Base-by-base conservation (phyloP, 2,329 filamentous ascomycete genomes). In the Colletotrichum noveboracense region DNA sequence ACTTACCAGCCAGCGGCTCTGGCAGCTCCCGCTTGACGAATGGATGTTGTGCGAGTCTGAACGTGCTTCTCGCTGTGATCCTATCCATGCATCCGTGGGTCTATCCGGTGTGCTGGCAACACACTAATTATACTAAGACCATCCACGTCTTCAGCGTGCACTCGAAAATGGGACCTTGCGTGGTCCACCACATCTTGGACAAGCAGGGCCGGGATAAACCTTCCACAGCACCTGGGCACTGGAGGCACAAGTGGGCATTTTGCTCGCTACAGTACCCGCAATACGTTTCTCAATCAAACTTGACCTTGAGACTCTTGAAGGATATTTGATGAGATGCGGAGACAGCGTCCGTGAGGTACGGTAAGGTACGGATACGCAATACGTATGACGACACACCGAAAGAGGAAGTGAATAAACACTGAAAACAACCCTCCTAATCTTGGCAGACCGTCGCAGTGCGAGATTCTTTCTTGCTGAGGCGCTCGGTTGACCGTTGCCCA, bases 401-500 rank as follows among this genome's bases (percentile, higher is more conserved):
- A 52, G 43, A 52, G 43, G 43, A 52, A 21, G 43, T 52, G 43
- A 52, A 21, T 52, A 52, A 52, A 7, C 43, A 52, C 43, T 52
- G 43, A 13, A 12, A 52, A 52, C n/a, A 48, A n/a, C 9, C 38
- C 38, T 48, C 16, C 36, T 18, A 18, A 10, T 43, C 38, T 48
- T 48, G 38, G 18, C 8, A 34, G 28, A 61, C 16, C 18, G 26
- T 21, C 18, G 21, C 60, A 21, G n/a, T 34, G 21, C 60, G 30
- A 32, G 5, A 18, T 64, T 36, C 21, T 34, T 36, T 70, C 67
- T 34, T 30, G 56, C 58, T 36, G 34, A 21, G 18, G 67, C 48
- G 71, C 71, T 70, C 71, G 43, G 71, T 74, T 36, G 32, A 48
- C 66, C 67, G 48, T 74, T 74, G 67, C 71, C 68, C 30, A 32